Evolutionary conservation across 2,329 filamentous ascomycete species (phyloP).

Genomic region (Hypoxylon sp.): DNA sequence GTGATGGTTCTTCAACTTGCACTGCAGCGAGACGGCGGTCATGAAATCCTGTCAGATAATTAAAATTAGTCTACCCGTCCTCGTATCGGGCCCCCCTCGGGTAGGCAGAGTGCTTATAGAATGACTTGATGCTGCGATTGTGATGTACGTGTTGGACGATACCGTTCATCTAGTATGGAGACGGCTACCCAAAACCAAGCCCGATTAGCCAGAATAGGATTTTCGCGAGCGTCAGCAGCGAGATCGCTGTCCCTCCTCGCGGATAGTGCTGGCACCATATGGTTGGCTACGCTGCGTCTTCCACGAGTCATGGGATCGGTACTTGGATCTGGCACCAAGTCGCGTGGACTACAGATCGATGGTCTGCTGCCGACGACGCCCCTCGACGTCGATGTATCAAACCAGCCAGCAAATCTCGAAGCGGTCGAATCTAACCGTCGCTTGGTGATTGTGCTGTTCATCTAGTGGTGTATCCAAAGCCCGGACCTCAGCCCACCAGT

Average conservation of each 20-base stretch:
- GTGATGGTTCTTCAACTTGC: conserved; percentile 73
- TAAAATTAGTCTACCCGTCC: conserved; percentile 31
- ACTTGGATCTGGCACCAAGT: conserved; percentile 7
- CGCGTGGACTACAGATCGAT: conserved; percentile 3
- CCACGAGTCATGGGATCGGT: conserved; percentile 7
- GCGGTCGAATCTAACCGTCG: conserved; percentile 6
- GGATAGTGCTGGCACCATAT: conserved; percentile 14
- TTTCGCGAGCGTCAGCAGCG: conserved; percentile 23
- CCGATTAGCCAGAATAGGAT: conserved; percentile 2
- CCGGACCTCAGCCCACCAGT: conserved; percentile 6
- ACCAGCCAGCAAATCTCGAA: conserved; percentile 2
- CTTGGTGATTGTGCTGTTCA: not conserved
- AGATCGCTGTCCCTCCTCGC: conserved; percentile 1
- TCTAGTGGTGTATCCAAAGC: conserved; percentile 7
- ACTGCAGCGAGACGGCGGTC: conserved; percentile 73
- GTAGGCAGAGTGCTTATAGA: not conserved
- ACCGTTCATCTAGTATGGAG: conserved; percentile 7
- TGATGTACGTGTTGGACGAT: not conserved
- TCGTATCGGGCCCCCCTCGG: not conserved
- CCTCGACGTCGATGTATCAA: conserved; percentile 6
- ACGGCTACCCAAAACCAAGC: conserved; percentile 12
- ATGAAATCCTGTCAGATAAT: conserved; percentile 69
- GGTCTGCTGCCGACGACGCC: conserved; percentile 6
- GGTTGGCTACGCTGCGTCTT: conserved; percentile 10
- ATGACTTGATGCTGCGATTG: conserved; percentile 8